phyloP scores from a whole-genome alignment of 164 flowering plant genomes.

The Houttuynia cordata region DNA sequence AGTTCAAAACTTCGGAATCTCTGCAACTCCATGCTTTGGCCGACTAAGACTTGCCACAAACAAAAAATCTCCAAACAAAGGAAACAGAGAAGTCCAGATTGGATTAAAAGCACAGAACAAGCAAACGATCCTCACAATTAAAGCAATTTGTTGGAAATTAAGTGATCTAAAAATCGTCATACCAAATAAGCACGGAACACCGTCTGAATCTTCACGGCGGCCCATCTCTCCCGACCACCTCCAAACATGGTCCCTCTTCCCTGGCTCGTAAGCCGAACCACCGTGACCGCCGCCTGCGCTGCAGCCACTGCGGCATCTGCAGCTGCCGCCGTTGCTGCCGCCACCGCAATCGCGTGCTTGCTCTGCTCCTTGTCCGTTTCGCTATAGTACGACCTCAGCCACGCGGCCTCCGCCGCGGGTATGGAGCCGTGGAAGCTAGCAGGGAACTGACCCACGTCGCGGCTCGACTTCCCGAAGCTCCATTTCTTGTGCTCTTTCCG shows the following conservation, averaged over 20 bases:
- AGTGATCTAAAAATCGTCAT: conserved; percentile 7
- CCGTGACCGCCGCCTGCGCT: conserved; percentile 83
- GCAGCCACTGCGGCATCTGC: conserved; percentile 96
- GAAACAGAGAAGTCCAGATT: background rate
- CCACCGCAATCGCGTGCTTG: conserved; percentile 93
- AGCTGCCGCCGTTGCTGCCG: conserved; percentile 92
- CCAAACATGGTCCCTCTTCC: conserved; percentile 56
- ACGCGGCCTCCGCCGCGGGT: conserved; percentile 13
- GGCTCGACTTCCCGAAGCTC: conserved; percentile 50
- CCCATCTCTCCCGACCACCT: conserved; percentile 56
- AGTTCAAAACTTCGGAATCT: too few relatives aligned
- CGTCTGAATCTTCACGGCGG: conserved; percentile 72
- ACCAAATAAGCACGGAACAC: conserved; percentile 79
- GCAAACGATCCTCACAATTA: too few relatives aligned
- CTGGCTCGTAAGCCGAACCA: conserved; percentile 72
- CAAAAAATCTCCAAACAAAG: background rate
- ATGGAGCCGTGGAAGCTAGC: conserved; percentile 2
- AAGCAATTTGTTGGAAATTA: background rate
- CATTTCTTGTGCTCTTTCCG: conserved; percentile 48
- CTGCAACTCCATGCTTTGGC: too few relatives aligned
- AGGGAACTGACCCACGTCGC: conserved; percentile 14
- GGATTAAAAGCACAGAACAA: background rate
- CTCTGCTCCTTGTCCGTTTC: conserved; percentile 60
- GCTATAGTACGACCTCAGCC: conserved; percentile 39
- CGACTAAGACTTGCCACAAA: too few relatives aligned